Conservation (phyloP, 2,329 filamentous ascomycete species). For the Fonsecaea nubica region DNA sequence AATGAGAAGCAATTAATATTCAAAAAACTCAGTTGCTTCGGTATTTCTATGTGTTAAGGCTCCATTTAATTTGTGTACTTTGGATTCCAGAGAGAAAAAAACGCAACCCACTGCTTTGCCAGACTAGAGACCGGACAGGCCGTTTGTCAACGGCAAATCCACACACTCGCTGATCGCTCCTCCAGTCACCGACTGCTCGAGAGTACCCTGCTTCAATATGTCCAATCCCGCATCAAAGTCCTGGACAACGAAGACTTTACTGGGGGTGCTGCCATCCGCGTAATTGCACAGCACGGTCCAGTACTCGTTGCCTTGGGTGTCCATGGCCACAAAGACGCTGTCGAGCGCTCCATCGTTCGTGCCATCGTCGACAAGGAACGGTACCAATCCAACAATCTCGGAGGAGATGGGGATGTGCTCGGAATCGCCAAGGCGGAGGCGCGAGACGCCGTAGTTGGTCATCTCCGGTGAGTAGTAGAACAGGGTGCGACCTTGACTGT, state of each 20-base stretch:
- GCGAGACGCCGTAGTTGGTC: not conserved
- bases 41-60: too few species aligned
- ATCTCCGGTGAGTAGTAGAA: not conserved
- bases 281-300: not conserved
- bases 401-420: conserved; percentile 1
- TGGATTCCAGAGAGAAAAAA: not conserved
- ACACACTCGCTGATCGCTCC: not conserved
- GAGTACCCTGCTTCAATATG: not conserved
- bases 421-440: not conserved
- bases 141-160: not conserved
- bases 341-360: not conserved
- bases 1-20: too few species aligned
- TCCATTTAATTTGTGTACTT: not conserved
- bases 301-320: conserved; percentile 2
- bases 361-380: not conserved
- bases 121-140: not conserved
- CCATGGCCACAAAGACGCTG: not conserved
- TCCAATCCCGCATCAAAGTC: not conserved
- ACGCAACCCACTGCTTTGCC: not conserved
- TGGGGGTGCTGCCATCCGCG: not conserved
- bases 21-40: too few species aligned
- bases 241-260: not conserved
- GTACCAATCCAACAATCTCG: not conserved
- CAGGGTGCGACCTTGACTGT: not conserved
- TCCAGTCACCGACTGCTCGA: not conserved